A percentile compares a stretch with the other conserved stretches of the same genome.
Conservation (phyloP, 1,139 yeast species). For the Candida sanyaensis region DNA sequence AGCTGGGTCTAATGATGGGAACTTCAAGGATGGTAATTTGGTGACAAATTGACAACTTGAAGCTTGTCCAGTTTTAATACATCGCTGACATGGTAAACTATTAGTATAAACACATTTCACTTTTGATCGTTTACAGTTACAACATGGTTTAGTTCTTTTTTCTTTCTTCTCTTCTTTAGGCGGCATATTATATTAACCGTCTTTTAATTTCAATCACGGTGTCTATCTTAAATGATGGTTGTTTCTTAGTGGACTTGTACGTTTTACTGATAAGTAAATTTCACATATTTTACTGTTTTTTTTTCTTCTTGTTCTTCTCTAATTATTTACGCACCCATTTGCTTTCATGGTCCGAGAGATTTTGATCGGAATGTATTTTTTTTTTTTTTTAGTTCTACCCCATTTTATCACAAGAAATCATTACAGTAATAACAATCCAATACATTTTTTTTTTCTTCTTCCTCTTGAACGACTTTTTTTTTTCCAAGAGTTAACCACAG, state of each 20-base stretch:
- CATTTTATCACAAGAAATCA: no score
- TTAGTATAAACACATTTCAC: conserved; percentile 57
- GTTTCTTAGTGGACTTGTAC: no score
- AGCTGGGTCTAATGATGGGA: conserved; percentile 24
- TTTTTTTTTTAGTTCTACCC: no score
- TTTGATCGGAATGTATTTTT: no score
- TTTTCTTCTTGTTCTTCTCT: no score
- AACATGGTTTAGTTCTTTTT: conserved; percentile 61
- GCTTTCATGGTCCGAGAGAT: no score
- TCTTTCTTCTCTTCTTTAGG: conserved; percentile 23
- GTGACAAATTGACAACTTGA: conserved; percentile 56
- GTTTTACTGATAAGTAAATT: no score
- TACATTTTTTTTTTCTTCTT: no score
- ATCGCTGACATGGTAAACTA: conserved; percentile 59
- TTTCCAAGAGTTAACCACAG: not conserved
- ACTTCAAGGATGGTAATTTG: conserved; percentile 49
- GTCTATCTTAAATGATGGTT: no score
- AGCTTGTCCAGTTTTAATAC: conserved; percentile 50
- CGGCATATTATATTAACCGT: not conserved
- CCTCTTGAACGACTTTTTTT: not conserved
- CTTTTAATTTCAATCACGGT: not conserved
- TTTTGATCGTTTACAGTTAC: conserved; percentile 63
- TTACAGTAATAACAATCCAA: no score
- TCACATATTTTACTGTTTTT: no score
- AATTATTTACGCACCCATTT: no score